Conservation (phyloP, 2,329 filamentous ascomycete genomes). For the Zarea fungicola region DNA sequence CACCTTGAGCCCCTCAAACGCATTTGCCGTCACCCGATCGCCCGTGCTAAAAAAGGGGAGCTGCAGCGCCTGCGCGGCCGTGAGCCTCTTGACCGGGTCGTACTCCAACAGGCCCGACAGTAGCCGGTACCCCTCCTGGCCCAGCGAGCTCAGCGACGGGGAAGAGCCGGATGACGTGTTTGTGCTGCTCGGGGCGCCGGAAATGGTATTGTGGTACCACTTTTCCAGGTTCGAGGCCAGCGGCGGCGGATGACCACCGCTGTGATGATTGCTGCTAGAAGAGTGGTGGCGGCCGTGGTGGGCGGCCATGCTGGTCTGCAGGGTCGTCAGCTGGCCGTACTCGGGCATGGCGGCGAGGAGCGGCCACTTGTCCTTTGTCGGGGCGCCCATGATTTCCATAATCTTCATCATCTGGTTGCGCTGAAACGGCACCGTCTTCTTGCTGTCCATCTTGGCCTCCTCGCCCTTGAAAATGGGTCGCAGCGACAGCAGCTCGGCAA, state of each 20-base stretch:
- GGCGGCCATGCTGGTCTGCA: slow-evolving; percentile 44
- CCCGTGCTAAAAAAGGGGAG: slow-evolving; percentile 82
- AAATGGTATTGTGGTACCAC: slow-evolving; percentile 71
- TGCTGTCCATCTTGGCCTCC: slow-evolving; percentile 97
- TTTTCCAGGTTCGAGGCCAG: slow-evolving; percentile 59
- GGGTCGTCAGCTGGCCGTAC: slow-evolving; percentile 61
- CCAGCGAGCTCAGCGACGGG: slow-evolving; percentile 52
- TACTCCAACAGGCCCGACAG: slow-evolving; percentile 83
- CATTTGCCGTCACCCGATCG: slow-evolving; percentile 71
- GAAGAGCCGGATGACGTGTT: slow-evolving; percentile 39
- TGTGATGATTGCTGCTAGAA: too few relatives aligned
- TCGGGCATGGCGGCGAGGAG: slow-evolving; percentile 82
- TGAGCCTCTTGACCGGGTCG: slow-evolving; percentile 82
- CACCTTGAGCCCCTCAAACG: slow-evolving; percentile 82
- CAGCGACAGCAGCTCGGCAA: slow-evolving; percentile 84
- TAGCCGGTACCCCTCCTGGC: slow-evolving; percentile 74
- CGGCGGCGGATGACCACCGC: too few relatives aligned
- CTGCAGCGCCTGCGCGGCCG: slow-evolving; percentile 80
- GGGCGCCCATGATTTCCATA: slow-evolving; percentile 89
- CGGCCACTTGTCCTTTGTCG: slow-evolving; percentile 85
- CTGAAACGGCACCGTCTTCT: slow-evolving; percentile 96
- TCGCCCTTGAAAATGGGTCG: slow-evolving; percentile 97
- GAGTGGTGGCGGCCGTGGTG: slow-evolving; percentile 26
- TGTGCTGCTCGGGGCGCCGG: slow-evolving; percentile 45
- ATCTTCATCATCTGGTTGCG: slow-evolving; percentile 99